Conservation (phyloP, 2,329 filamentous ascomycete genomes). For the Cercospora brassicicola region DNA sequence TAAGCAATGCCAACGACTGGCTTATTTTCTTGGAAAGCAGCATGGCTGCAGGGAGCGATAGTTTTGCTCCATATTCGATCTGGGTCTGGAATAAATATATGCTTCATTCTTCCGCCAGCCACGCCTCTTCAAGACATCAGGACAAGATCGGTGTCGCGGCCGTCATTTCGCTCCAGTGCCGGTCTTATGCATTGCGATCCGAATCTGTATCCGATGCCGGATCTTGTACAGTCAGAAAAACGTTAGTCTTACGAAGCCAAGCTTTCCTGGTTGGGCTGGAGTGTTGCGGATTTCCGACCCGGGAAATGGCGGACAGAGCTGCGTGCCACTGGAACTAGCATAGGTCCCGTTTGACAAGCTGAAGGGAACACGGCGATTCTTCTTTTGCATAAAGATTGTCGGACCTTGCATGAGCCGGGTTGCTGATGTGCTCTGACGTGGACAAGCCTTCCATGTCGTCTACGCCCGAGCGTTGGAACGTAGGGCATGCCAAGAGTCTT, state of each 20-base stretch:
- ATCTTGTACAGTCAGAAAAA: neutral
- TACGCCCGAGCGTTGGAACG: neutral
- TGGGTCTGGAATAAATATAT: neutral
- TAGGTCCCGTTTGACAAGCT: neutral
- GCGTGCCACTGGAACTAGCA: neutral
- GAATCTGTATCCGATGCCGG: neutral
- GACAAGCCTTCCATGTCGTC: neutral
- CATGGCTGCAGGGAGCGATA: neutral
- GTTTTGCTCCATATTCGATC: neutral
- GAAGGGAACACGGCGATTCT: neutral
- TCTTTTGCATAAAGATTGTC: neutral
- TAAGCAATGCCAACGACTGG: neutral
- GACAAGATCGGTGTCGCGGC: neutral
- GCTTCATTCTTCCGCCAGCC: neutral
- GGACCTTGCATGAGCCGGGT: neutral
- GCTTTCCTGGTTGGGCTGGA: neutral
- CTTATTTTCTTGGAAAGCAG: neutral
- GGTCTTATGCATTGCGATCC: neutral
- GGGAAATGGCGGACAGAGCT: neutral
- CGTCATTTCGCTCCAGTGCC: neutral
- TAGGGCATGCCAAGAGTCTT: neutral
- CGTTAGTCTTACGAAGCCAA: neutral
- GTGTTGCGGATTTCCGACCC: neutral
- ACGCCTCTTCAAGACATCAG: no score
- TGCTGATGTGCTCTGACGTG: neutral